Base-by-base conservation (phyloP, 1,284 basidiomycete species). In the Bjerkandera adusta region DNA sequence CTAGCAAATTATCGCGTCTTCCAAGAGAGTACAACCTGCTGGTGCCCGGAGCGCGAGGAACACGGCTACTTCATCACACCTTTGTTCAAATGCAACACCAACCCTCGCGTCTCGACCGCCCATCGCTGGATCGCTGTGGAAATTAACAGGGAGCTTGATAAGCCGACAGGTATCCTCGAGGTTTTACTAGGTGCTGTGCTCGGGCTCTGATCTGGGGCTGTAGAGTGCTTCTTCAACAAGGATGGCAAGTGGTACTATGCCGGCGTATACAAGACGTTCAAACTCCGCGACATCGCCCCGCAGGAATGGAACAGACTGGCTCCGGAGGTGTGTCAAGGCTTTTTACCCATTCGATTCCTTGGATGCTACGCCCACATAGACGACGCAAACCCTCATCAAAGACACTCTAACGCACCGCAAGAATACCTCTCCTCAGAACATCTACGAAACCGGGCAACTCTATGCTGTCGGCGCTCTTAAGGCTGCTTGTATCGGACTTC, bases 211-310 rank as follows among this genome's bases (percentile, higher is more conserved):
- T n/a, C n/a, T n/a, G n/a, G n/a, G n/a, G n/a, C n/a, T 35, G n/a
- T 50, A 88, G 86, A 88, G 58, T 89, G 83, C 53, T 88, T 89
- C 62, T 89, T 80, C 55, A 82, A 81, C 61, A 86, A 80, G 59
- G 83, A 86, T 46, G 82, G 82, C 11, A 77, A 78, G 51, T 89
- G 84, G 84, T 88, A 89, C 60, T 89, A 89, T 50, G 85, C 86
- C 12, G 86, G 86, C n/a, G 71, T 78, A 6, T 89, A 89, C 64
- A 76, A 72, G 44, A 75, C 75, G 1, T 79, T 88, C 57, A 67
- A 71, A 43, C 70, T 89, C 38, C 79, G 79, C 25, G 78, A 85
- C 50, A 66, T 89, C 13, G 78, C 77, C 1, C 62, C 70, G 3
- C 77, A 77, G 47, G 85, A 89, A 61, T 89, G 84, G 81, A 76